phyloP scores from a whole-genome alignment of 768 basidiomycete genomes.

The Pilatotrama ljubarskyi region DNA sequence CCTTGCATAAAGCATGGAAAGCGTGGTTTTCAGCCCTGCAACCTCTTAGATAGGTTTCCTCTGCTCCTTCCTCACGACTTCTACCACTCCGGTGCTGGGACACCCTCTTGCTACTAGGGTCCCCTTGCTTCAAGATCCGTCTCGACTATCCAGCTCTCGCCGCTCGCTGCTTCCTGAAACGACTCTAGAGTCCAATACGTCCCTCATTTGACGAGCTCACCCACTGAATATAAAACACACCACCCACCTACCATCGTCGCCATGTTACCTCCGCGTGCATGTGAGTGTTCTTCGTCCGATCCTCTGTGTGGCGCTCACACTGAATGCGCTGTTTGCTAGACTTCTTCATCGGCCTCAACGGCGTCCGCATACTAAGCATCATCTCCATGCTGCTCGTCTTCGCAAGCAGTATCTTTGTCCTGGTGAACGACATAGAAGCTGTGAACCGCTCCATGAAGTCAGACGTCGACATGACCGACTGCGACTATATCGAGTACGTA shows the following conservation, averaged over 20 bases:
- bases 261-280: slow-evolving; percentile 49
- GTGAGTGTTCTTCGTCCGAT: slow-evolving; percentile 35
- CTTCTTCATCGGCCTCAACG: slow-evolving; percentile 78
- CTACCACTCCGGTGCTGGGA: slow-evolving; percentile 28
- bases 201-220: background rate
- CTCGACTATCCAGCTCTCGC: slow-evolving; percentile 1
- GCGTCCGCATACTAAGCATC: slow-evolving; percentile 75
- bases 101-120: slow-evolving; percentile 20
- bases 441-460: slow-evolving; percentile 59
- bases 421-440: slow-evolving; percentile 73
- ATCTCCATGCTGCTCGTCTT: slow-evolving; percentile 79
- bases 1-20: slow-evolving; percentile 8
- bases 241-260: background rate
- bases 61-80: slow-evolving; percentile 17
- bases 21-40: background rate
- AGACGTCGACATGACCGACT: slow-evolving; percentile 47
- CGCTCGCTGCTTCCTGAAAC: slow-evolving; percentile 4
- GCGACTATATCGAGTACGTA: slow-evolving; percentile 78
- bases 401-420: slow-evolving; percentile 71
- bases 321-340: slow-evolving; percentile 33
- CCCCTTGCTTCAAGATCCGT: background rate
- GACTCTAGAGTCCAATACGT: background rate
- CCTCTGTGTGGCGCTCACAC: background rate
- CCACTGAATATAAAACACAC: background rate
- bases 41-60: slow-evolving; percentile 21